A percentile compares a stretch with the other conserved stretches of the same genome.
These are phyloP conservation scores for Exophiala mesophila DNA, from an alignment of 2,329 filamentous ascomycete genomes.

Conservation along the genomic window DNA sequence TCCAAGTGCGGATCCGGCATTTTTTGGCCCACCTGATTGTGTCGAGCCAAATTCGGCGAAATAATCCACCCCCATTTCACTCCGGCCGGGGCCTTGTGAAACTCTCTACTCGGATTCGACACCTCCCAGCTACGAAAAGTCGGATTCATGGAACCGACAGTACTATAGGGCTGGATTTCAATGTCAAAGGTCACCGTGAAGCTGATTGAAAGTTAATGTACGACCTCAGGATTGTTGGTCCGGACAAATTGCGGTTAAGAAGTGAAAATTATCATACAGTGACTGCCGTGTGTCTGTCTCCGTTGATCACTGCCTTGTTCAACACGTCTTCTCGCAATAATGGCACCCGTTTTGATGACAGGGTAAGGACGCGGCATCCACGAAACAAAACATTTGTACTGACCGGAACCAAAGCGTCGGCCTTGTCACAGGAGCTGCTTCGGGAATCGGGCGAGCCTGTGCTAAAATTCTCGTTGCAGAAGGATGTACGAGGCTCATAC, in stretches of 20 bases:
- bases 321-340: not conserved
- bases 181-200: not conserved
- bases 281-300: not conserved
- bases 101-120: not conserved
- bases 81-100: not conserved
- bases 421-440: constrained; percentile 20
- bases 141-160: too few relatives aligned
- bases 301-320: too few relatives aligned
- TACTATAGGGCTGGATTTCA: not conserved
- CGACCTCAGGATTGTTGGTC: not conserved
- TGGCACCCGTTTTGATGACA: constrained; percentile 15
- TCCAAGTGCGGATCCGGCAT: too few relatives aligned
- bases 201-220: not conserved
- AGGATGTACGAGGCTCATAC: constrained; percentile 18
- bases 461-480: constrained; percentile 16
- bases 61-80: not conserved
- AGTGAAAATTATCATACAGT: not conserved
- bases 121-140: too few relatives aligned
- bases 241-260: constrained; percentile 1
- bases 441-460: constrained; percentile 21
- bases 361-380: constrained; percentile 7
- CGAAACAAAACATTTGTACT: constrained; percentile 2
- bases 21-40: not conserved
- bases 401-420: constrained; percentile 10
- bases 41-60: constrained; percentile 9